A percentile compares a stretch with the other conserved stretches of the same genome.
These are phyloP conservation scores for Hevea brasiliensis DNA, from an alignment of 345 rosid genomes.

Conservation along the genomic window DNA sequence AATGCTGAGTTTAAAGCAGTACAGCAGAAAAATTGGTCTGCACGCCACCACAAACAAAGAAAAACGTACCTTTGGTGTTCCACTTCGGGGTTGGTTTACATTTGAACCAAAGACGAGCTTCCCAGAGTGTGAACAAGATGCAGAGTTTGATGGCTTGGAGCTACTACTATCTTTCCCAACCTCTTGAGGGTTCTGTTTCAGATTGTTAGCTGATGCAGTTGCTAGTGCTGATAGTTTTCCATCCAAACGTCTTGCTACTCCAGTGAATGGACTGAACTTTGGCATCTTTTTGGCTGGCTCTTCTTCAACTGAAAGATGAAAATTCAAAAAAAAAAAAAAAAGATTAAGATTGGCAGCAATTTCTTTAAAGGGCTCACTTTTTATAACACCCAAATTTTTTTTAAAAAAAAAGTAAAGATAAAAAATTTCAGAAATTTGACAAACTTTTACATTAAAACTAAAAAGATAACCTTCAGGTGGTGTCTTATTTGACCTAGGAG, in stretches of 20 bases:
- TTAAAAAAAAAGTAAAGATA: neutral
- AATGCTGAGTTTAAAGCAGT: neutral
- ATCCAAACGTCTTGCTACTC: conserved; percentile 57
- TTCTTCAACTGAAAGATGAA: conserved; percentile 36
- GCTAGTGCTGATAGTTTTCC: conserved; percentile 41
- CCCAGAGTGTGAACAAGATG: conserved; percentile 37
- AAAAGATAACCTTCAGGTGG: conserved; percentile 41
- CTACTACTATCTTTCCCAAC: conserved; percentile 22
- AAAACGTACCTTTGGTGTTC: conserved; percentile 36
- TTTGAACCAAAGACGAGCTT: conserved; percentile 57
- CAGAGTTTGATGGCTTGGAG: conserved; percentile 29
- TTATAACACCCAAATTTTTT: neutral
- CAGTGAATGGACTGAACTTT: conserved; percentile 55
- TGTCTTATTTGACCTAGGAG: conserved; percentile 30
- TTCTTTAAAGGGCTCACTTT: neutral
- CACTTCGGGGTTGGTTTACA: conserved; percentile 28
- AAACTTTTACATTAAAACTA: neutral
- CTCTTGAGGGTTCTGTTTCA: conserved; percentile 20
- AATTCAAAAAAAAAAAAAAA: no score
- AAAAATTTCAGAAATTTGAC: neutral
- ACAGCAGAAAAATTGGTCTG: neutral
- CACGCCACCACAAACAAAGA: neutral
- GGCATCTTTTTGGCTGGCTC: conserved; percentile 42
- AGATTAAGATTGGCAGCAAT: neutral
- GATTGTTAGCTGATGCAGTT: conserved; percentile 19